These are phyloP conservation scores for Pseudotsuga menziesii DNA, from an alignment of 75 land plant species.

Conservation along the genomic window DNA sequence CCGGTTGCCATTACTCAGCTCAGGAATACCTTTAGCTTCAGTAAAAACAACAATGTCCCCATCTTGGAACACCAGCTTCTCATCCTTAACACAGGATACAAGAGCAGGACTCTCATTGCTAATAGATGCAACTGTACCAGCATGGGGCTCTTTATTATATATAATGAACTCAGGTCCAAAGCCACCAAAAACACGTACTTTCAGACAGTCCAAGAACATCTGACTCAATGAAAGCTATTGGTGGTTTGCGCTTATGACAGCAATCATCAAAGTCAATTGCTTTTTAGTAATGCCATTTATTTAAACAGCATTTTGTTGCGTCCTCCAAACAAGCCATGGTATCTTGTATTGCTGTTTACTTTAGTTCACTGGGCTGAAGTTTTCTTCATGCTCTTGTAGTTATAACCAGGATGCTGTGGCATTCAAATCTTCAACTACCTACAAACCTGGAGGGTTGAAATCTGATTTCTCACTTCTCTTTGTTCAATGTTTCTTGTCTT, in stretches of 20 bases:
- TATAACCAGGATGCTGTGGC: slow-evolving; percentile 20
- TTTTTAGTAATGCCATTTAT: slow-evolving; percentile 27
- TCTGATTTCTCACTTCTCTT: not conserved
- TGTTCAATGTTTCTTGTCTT: not conserved
- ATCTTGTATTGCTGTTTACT: slow-evolving; percentile 22
- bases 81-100: slow-evolving; percentile 90
- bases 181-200: slow-evolving; percentile 65
- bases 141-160: slow-evolving; percentile 82
- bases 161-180: slow-evolving; percentile 87
- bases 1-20: slow-evolving; percentile 86
- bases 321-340: slow-evolving; percentile 29
- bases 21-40: slow-evolving; percentile 84
- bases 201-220: slow-evolving; percentile 73
- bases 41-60: slow-evolving; percentile 91
- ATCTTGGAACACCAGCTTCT: slow-evolving; percentile 86
- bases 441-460: slow-evolving; percentile 12
- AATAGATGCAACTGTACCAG: slow-evolving; percentile 86
- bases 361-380: slow-evolving; percentile 21
- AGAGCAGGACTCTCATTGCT: slow-evolving; percentile 79
- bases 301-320: slow-evolving; percentile 12
- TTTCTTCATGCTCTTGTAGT: slow-evolving; percentile 11
- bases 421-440: slow-evolving; percentile 24
- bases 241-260: slow-evolving; percentile 71
- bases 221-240: slow-evolving; percentile 82
- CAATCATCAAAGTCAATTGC: slow-evolving; percentile 65